These are phyloP conservation scores for Ustilago trichophora DNA, from an alignment of 1,284 basidiomycete genomes.

Conservation along the genomic window DNA sequence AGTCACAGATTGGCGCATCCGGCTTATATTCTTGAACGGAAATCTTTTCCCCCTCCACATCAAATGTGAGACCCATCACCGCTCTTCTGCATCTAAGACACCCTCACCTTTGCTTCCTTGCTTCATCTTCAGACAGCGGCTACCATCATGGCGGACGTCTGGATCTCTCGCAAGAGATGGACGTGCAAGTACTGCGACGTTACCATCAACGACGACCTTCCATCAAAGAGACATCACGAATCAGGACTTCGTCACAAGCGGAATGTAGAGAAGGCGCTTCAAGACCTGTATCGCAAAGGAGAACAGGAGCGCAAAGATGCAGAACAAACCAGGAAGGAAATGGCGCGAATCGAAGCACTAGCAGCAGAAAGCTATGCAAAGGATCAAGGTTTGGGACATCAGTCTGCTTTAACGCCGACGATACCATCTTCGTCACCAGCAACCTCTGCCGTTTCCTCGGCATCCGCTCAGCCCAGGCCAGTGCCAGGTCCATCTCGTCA, in stretches of 20 bases:
- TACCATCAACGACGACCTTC: constrained; percentile 60
- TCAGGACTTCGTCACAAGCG: constrained; percentile 92
- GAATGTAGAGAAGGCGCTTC: constrained; percentile 88
- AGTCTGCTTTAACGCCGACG: constrained; percentile 65
- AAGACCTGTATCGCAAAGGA: constrained; percentile 90
- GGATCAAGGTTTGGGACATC: constrained; percentile 11
- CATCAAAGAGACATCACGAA: constrained; percentile 89
- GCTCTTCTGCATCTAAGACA: too few species aligned
- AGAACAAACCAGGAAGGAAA: constrained; percentile 84
- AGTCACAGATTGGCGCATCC: constrained; percentile 17
- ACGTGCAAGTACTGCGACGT: constrained; percentile 66
- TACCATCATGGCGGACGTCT: constrained; percentile 64
- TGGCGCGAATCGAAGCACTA: constrained; percentile 84
- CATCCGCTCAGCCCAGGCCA: neutral
- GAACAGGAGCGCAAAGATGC: constrained; percentile 85
- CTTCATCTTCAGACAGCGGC: too few species aligned
- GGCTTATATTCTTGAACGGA: too few species aligned
- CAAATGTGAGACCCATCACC: too few species aligned
- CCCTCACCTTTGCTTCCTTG: too few species aligned
- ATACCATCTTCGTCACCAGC: neutral
- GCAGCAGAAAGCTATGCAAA: constrained; percentile 60
- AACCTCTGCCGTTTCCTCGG: neutral
- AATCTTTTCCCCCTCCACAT: too few species aligned
- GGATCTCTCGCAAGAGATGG: constrained; percentile 62
- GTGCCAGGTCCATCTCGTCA: neutral